phyloP scores from a whole-genome alignment of 371 early-diverging fungal species.

The Phascolomyces articulosus region DNA sequence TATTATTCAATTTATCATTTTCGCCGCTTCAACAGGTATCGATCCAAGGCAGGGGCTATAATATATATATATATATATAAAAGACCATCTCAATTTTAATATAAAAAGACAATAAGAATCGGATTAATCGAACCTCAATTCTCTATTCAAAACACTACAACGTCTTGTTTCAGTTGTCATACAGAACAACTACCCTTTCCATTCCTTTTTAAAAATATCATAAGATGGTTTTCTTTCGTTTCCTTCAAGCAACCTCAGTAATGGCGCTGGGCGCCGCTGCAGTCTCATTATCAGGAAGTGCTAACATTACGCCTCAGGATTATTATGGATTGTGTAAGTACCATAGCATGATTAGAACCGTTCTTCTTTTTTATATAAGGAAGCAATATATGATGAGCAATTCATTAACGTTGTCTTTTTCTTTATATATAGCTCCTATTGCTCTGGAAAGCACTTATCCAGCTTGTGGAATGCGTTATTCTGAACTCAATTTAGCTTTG shows the following conservation, averaged over 20 bases:
- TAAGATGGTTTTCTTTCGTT: neutral
- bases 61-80: no score
- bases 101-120: no score
- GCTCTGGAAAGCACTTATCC: conserved; percentile 43
- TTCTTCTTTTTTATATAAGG: no score
- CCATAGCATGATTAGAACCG: neutral
- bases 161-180: no score
- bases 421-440: conserved; percentile 10
- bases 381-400: no score
- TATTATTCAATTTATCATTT: no score
- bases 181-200: conserved; percentile 9
- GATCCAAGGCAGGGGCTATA: no score
- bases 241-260: neutral
- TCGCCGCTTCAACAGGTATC: no score
- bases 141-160: no score
- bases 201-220: neutral
- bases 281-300: conserved; percentile 17
- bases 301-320: conserved; percentile 27
- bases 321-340: conserved; percentile 29
- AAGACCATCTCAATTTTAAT: no score
- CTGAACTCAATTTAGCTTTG: conserved; percentile 47
- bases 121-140: no score
- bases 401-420: no score
- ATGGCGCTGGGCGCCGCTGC: neutral
- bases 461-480: conserved; percentile 58